phyloP scores from a whole-genome alignment of 495 filamentous ascomycete genomes.

The Aspergillus sparsus region DNA sequence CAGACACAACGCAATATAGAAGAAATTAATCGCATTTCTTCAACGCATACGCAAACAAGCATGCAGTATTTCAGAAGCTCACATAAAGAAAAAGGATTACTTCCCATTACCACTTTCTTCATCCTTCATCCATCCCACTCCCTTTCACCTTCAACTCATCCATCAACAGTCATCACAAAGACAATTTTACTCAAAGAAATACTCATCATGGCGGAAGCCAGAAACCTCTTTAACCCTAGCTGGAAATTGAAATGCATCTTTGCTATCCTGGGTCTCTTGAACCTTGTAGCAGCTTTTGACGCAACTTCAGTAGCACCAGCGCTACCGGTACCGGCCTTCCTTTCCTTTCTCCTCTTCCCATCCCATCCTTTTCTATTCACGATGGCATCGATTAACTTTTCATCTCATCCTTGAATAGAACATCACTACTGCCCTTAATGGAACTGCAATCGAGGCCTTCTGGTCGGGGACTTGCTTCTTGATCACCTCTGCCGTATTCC shows the following conservation, averaged over 20 bases:
- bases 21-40: too few relatives aligned
- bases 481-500: conserved; percentile 44
- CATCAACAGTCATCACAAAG: too few relatives aligned
- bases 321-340: conserved; percentile 50
- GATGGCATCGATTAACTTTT: background rate
- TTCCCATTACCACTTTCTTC: too few relatives aligned
- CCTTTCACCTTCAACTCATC: too few relatives aligned
- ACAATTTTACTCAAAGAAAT: too few relatives aligned
- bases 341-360: background rate
- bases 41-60: too few relatives aligned
- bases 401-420: background rate
- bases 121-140: too few relatives aligned
- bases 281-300: conserved; percentile 65
- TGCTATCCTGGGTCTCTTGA: conserved; percentile 39
- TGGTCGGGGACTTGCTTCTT: conserved; percentile 54
- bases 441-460: conserved; percentile 51
- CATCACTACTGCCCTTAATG: conserved; percentile 37
- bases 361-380: too few relatives aligned
- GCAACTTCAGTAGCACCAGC: conserved; percentile 68
- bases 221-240: background rate
- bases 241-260: background rate
- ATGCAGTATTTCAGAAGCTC: too few relatives aligned
- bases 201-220: too few relatives aligned
- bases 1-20: too few relatives aligned
- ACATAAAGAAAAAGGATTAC: too few relatives aligned